Conservation (phyloP, 192 early-diverging fungal genomes). For the Backusella circina region DNA sequence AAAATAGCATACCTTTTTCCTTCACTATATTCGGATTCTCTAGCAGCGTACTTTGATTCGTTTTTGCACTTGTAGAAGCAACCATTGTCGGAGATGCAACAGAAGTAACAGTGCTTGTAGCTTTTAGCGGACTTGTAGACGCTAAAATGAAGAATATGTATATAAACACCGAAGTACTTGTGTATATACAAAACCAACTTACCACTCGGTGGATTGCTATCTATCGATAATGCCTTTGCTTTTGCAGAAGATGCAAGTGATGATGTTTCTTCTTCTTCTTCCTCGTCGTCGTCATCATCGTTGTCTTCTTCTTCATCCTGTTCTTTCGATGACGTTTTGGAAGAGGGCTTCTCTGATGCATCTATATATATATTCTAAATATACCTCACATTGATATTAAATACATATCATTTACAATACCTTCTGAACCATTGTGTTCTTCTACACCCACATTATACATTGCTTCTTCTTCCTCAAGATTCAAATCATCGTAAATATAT, state of each 20-base stretch:
- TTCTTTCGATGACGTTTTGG: slow-evolving; percentile 36
- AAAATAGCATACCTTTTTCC: slow-evolving; percentile 16
- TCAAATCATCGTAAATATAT: slow-evolving; percentile 88
- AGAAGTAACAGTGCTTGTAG: not conserved
- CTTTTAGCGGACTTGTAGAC: slow-evolving; percentile 5
- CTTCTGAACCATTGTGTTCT: slow-evolving; percentile 48
- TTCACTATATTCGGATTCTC: slow-evolving; percentile 7
- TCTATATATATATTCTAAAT: slow-evolving; percentile 1
- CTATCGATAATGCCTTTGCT: not conserved
- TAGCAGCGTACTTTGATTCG: slow-evolving; percentile 17
- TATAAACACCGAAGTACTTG: not conserved
- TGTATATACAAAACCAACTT: not conserved
- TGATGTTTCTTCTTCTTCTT: not conserved
- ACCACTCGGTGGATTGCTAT: not conserved
- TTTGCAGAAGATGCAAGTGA: not conserved
- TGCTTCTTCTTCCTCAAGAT: slow-evolving; percentile 88
- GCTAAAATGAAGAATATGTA: not conserved
- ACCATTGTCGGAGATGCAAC: not conserved
- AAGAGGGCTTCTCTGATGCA: not conserved
- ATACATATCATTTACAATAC: not conserved
- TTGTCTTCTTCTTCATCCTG: slow-evolving; percentile 36
- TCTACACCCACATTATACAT: slow-evolving; percentile 74
- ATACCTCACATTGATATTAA: too few relatives aligned
- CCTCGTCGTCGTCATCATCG: too few relatives aligned
- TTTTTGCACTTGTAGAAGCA: slow-evolving; percentile 7